A percentile compares a stretch with the other conserved stretches of the same genome.
Evolutionary conservation across 257 asterid genomes (phyloP).

Genomic region (Solanum peruvianum): DNA sequence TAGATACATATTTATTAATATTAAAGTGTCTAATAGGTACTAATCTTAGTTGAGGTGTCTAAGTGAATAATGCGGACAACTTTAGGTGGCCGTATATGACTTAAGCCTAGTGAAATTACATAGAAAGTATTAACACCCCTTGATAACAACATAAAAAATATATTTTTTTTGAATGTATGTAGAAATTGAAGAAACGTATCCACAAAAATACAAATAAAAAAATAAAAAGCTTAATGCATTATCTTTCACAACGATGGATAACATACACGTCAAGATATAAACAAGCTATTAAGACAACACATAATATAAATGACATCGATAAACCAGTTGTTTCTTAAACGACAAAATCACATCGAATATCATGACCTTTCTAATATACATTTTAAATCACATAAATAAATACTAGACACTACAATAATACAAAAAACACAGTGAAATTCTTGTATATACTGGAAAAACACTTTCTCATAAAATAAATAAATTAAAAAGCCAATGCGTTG

Average conservation of each 20-base stretch:
- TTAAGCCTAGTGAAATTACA: neutral
- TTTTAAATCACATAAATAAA: neutral
- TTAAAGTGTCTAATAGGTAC: no score
- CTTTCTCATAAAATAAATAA: neutral
- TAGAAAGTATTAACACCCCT: neutral
- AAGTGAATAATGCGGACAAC: no score
- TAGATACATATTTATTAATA: no score
- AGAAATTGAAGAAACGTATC: neutral
- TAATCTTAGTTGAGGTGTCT: no score
- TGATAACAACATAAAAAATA: neutral
- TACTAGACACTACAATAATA: neutral
- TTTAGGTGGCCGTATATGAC: no score
- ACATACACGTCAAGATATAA: neutral
- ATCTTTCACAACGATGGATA: neutral
- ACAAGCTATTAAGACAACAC: neutral
- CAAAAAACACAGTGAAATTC: fast-evolving
- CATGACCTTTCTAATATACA: neutral
- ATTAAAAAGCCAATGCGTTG: neutral
- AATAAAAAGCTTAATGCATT: neutral
- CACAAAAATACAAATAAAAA: neutral
- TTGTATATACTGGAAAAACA: neutral
- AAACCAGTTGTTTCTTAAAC: neutral
- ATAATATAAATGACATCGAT: neutral
- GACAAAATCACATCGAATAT: neutral
- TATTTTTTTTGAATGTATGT: neutral